Base-by-base conservation (phyloP, 2,329 filamentous ascomycete genomes). In the Cadophora luteo-olivacea region DNA sequence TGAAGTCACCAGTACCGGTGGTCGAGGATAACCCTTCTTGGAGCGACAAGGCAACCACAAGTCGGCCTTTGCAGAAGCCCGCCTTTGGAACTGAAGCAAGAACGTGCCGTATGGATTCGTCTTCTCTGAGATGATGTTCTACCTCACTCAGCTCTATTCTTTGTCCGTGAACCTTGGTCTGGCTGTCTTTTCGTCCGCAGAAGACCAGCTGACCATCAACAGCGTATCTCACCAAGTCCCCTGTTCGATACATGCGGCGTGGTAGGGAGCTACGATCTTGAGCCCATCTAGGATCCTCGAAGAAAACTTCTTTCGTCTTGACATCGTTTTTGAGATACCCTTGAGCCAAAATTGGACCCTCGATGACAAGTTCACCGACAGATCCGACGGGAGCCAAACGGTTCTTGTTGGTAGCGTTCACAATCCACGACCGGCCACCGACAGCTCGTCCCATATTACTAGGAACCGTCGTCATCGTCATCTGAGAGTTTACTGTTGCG, bases 101-200 rank as follows among this genome's bases (percentile, higher is more conserved):
- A n/a, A 48, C 45, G 22, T 48, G 45, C 45, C 45, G n/a, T 4
- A 48, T 22, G n/a, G 33, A 45, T 19, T 4, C 19, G 16, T 54
- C 36, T 16, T 36, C n/a, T n/a, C 41, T 16, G 4, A 67, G 24
- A 7, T 49, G 36, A 29, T 64, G 38, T 29, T 29, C 75, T 70
- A 72, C 81, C 82, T 51, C 77, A 70, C 61, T 77, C 73, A 22
- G 70, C 72, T 91, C 88, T 8, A 91, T 81, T 52, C 88, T 80
- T 74, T 90, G 88, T 0, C 88, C 88, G 45, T 87, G 83, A 24
- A 91, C 79, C 75, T 91, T 91, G 66, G 89, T 84, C 77, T 90
- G 88, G 36, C 88, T 86, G 73, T 91, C 89, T 70, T 88, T 89
- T 0, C 82, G 81, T 5, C 45, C 45, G 19, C 45, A 48, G 19